phyloP scores from a whole-genome alignment of 2,329 filamentous ascomycete genomes.

The Aureobasidium sp. region DNA sequence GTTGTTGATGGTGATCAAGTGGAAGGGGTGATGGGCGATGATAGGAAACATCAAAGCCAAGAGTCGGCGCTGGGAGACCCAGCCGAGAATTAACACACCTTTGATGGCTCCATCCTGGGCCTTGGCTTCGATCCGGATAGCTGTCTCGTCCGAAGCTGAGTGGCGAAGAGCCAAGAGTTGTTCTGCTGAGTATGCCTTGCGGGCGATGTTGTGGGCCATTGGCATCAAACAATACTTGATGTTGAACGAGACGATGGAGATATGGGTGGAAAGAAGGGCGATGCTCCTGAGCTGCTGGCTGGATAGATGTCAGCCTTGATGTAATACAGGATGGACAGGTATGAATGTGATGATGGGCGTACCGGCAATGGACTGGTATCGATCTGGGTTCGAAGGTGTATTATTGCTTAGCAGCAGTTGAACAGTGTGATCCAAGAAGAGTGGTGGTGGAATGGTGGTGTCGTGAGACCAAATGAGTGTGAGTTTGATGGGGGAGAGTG shows the following conservation, averaged over 20 bases:
- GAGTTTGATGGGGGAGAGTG: background rate
- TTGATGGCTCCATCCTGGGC: conserved; percentile 30
- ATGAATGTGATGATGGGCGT: background rate
- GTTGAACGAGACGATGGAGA: background rate
- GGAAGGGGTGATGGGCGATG: background rate
- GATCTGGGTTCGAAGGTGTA: background rate
- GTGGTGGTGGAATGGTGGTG: background rate
- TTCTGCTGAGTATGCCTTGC: conserved; percentile 30
- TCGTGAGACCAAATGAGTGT: conserved; percentile 11
- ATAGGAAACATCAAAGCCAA: background rate
- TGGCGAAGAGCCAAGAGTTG: conserved; percentile 27
- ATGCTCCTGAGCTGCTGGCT: conserved; percentile 1
- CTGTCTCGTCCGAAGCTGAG: conserved; percentile 26
- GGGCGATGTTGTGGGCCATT: conserved; percentile 20
- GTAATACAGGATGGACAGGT: background rate
- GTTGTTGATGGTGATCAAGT: background rate
- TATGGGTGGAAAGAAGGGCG: background rate
- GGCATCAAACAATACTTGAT: conserved; percentile 2
- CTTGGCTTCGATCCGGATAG: conserved; percentile 28
- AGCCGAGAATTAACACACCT: conserved; percentile 20
- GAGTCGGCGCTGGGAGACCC: background rate
- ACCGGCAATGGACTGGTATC: background rate
- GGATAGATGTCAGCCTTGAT: background rate
- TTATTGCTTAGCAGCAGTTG: background rate
- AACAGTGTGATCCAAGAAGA: background rate